These are phyloP conservation scores for Logfia minima DNA, from an alignment of 129 eudicot genomes.

Conservation along the genomic window DNA sequence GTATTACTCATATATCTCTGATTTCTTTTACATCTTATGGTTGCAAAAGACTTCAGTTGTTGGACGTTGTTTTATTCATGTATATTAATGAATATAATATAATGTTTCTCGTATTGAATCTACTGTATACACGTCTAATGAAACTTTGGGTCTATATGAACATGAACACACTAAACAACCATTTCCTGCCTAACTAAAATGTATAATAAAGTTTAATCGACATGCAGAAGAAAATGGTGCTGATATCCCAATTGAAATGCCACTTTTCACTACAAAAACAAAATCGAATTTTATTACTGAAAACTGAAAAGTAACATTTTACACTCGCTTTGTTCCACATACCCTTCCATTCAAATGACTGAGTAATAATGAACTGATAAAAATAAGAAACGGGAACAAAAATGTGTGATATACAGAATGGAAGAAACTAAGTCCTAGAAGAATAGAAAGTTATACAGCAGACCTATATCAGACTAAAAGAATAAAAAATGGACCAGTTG, in stretches of 20 bases:
- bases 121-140: background rate
- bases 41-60: background rate
- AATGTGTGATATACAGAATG: slow-evolving; percentile 18
- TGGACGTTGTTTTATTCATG: background rate
- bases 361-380: background rate
- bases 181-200: background rate
- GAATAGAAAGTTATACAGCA: background rate
- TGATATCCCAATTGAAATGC: background rate
- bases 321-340: slow-evolving; percentile 21
- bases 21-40: background rate
- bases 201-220: background rate
- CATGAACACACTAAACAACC: background rate
- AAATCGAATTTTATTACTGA: background rate
- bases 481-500: slow-evolving; percentile 12
- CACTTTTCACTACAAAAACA: background rate
- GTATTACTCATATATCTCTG: too few species aligned
- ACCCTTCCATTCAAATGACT: slow-evolving; percentile 18
- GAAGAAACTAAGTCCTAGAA: slow-evolving; percentile 20
- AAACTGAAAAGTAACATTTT: slow-evolving; percentile 6
- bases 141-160: background rate
- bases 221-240: background rate
- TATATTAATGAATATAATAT: too few species aligned
- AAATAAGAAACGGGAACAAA: slow-evolving; percentile 6
- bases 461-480: slow-evolving; percentile 11
- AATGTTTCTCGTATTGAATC: background rate